A percentile compares a stretch with the other conserved stretches of the same genome.
phyloP scores from a whole-genome alignment of 306 rosid genomes.

The Prosopis cineraria region DNA sequence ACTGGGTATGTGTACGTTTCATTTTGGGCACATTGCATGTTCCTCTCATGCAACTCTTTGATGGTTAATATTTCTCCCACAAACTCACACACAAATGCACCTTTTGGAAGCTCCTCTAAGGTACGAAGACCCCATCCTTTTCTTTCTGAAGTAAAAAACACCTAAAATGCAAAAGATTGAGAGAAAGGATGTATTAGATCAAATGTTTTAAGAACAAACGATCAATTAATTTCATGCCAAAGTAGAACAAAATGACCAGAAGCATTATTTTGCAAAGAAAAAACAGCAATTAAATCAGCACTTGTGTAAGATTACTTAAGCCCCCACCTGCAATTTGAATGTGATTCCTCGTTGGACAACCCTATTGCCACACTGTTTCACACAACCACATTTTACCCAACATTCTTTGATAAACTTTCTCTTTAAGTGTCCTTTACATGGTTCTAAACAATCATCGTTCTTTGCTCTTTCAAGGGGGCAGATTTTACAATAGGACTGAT shows the following conservation, averaged over 20 bases:
- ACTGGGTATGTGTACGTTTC: constrained; percentile 51
- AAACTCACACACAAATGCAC: constrained; percentile 88
- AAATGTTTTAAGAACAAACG: constrained; percentile 15
- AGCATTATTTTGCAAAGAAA: neutral
- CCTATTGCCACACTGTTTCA: constrained; percentile 82
- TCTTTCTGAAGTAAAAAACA: constrained; percentile 75
- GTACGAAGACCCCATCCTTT: constrained; percentile 98
- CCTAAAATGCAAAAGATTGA: constrained; percentile 51
- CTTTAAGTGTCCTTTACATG: constrained; percentile 90
- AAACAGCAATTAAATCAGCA: neutral
- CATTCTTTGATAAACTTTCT: constrained; percentile 87
- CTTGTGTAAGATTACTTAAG: neutral
- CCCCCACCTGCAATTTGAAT: constrained; percentile 77
- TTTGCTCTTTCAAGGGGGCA: constrained; percentile 78
- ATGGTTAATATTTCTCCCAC: constrained; percentile 81
- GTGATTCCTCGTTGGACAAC: constrained; percentile 91
- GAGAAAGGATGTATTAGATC: constrained; percentile 1
- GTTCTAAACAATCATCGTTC: constrained; percentile 70
- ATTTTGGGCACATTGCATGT: constrained; percentile 47
- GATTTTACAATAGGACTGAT: constrained; percentile 60
- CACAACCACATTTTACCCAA: constrained; percentile 95
- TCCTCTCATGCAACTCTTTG: constrained; percentile 67
- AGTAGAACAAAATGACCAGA: constrained; percentile 15
- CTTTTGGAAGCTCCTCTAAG: constrained; percentile 86
- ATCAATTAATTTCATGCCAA: constrained; percentile 18